These are phyloP conservation scores for Dothidotthia symphoricarpi DNA, from an alignment of 2,329 filamentous ascomycete species.

Conservation along the genomic window DNA sequence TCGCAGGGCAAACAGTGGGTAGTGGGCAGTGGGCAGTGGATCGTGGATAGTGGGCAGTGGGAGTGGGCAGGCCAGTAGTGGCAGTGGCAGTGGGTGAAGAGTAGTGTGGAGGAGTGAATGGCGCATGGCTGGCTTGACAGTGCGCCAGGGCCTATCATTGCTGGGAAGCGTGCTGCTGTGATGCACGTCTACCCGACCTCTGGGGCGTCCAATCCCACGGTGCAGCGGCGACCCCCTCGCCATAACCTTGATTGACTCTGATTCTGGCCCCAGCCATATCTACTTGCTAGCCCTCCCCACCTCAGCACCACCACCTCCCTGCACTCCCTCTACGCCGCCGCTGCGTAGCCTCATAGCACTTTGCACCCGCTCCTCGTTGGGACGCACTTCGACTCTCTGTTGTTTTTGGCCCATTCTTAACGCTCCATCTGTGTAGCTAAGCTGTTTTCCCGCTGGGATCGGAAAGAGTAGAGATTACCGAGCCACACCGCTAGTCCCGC, in stretches of 20 bases:
- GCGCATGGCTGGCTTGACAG: conserved; percentile 15
- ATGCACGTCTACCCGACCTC: conserved; percentile 38
- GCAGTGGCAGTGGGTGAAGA: conserved; percentile 1
- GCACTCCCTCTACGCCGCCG: conserved; percentile 16
- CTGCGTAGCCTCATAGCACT: conserved; percentile 5
- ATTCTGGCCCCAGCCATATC: conserved; percentile 5
- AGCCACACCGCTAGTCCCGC: conserved; percentile 42
- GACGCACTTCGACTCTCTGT: conserved; percentile 11
- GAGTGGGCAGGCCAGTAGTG: too few relatives aligned
- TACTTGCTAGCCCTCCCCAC: conserved; percentile 30
- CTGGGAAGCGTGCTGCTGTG: conserved; percentile 14
- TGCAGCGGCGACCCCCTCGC: too few relatives aligned
- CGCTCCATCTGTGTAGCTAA: not conserved
- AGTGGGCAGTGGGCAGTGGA: conserved; percentile 7
- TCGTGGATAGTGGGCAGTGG: conserved; percentile 7
- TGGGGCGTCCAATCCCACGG: conserved; percentile 35
- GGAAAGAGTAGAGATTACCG: conserved; percentile 30
- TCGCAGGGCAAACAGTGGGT: not conserved
- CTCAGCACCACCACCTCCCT: conserved; percentile 15
- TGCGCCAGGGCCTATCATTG: conserved; percentile 27
- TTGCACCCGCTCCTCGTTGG: conserved; percentile 5
- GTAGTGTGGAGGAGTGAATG: conserved; percentile 11
- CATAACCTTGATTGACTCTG: too few relatives aligned
- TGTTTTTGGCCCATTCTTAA: conserved; percentile 3
- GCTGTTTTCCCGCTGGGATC: conserved; percentile 19